Percentiles rank a stretch among this genome's conserved stretches.
Conservation (phyloP, 139 green algal genomes). For the Closterium sp. region DNA sequence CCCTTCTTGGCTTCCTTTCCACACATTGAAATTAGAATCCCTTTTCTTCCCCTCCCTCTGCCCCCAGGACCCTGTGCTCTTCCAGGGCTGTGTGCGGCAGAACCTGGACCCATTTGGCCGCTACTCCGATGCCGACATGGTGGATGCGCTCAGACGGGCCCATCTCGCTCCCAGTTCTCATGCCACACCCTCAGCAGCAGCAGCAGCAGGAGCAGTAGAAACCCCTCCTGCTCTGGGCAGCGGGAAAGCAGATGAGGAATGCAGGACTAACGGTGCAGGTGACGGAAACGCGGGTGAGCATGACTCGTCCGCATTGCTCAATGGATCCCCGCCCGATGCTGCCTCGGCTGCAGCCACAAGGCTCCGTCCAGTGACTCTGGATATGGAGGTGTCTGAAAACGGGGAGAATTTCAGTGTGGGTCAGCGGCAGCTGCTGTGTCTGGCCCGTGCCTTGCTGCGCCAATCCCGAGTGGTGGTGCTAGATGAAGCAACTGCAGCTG, state of each 20-base stretch:
- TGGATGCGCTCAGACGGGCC: slow-evolving; percentile 52
- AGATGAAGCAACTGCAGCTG: slow-evolving; percentile 87
- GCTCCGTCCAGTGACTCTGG: background rate
- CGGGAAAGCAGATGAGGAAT: background rate
- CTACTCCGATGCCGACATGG: slow-evolving; percentile 60
- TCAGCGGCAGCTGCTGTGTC: slow-evolving; percentile 90
- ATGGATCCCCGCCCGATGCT: background rate
- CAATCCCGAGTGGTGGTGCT: slow-evolving; percentile 69
- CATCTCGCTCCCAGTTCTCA: slow-evolving; percentile 4
- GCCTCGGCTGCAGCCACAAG: background rate
- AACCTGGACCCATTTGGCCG: slow-evolving; percentile 91
- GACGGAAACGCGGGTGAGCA: background rate
- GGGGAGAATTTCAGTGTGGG: slow-evolving; percentile 84
- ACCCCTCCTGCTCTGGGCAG: background rate
- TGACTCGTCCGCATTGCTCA: background rate
- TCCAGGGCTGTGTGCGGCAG: slow-evolving; percentile 79
- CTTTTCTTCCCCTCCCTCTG: background rate
- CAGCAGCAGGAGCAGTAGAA: background rate
- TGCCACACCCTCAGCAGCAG: slow-evolving; percentile 19
- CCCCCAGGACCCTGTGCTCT: slow-evolving; percentile 86
- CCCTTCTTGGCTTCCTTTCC: too few relatives aligned
- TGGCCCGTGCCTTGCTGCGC: slow-evolving; percentile 84
- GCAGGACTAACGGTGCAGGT: background rate
- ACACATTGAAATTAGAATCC: too few relatives aligned
- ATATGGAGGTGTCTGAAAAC: slow-evolving; percentile 60